phyloP scores from a whole-genome alignment of 2,329 filamentous ascomycete genomes.

The Diaporthe humulicola region DNA sequence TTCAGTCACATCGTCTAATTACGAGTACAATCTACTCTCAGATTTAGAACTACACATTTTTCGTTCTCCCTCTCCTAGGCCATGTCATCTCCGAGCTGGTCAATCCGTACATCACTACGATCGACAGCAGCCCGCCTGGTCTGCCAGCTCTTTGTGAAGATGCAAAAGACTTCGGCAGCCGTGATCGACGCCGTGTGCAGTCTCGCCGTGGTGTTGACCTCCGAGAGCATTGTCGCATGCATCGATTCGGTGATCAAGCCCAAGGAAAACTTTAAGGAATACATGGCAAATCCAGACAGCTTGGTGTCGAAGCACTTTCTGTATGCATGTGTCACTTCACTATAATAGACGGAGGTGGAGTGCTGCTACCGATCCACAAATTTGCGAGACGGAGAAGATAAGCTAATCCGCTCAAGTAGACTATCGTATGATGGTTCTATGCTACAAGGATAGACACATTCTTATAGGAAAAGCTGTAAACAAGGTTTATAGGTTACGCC shows the following conservation, averaged over 20 bases:
- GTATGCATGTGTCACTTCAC: not conserved
- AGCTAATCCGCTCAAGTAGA: not conserved
- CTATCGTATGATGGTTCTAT: not conserved
- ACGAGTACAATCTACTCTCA: too few relatives aligned
- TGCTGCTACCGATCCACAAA: not conserved
- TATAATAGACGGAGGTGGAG: not conserved
- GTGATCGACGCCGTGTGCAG: not conserved
- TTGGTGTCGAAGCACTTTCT: not conserved
- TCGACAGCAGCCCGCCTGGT: not conserved
- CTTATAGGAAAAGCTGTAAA: not conserved
- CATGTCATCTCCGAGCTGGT: not conserved
- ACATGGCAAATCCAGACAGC: not conserved
- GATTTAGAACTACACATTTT: too few relatives aligned
- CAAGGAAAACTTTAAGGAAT: not conserved
- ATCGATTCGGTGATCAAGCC: not conserved
- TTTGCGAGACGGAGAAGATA: not conserved
- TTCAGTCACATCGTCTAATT: too few relatives aligned
- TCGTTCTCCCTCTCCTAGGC: too few relatives aligned
- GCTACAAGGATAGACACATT: not conserved
- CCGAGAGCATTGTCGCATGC: not conserved
- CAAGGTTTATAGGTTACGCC: not conserved
- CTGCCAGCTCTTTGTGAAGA: not conserved
- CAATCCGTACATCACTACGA: not conserved
- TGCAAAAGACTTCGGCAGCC: not conserved
- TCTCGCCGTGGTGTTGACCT: not conserved